phyloP scores from a whole-genome alignment of 306 rosid species.

The Medicago arabica region DNA sequence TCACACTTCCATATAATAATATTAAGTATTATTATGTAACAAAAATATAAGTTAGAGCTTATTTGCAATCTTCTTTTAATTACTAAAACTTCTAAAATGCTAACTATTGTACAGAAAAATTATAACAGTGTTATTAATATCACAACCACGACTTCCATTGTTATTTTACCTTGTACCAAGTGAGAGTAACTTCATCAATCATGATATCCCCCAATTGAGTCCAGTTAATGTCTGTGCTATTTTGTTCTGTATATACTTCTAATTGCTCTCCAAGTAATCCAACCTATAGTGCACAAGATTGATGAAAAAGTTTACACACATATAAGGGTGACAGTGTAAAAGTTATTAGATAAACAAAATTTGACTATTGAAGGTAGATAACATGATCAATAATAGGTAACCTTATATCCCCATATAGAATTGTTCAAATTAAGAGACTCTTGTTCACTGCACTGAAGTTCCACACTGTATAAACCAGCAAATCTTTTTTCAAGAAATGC shows the following conservation, averaged over 20 bases:
- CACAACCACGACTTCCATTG: too few species aligned
- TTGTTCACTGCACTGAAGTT: conserved; percentile 53
- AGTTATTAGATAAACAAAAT: background rate
- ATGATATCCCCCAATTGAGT: conserved; percentile 32
- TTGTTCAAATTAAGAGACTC: conserved; percentile 56
- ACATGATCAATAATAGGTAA: conserved; percentile 31
- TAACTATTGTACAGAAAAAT: background rate
- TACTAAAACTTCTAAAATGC: background rate
- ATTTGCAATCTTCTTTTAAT: too few species aligned
- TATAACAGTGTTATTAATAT: background rate
- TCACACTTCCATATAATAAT: background rate
- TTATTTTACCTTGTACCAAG: conserved; percentile 77
- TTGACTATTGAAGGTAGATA: background rate
- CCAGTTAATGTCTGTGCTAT: conserved; percentile 51
- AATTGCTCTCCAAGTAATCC: conserved; percentile 66
- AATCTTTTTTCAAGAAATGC: conserved; percentile 72
- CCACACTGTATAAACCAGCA: conserved; percentile 59
- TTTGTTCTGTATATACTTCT: conserved; percentile 53
- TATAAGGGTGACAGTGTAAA: background rate
- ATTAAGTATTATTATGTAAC: background rate
- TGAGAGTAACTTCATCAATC: conserved; percentile 46
- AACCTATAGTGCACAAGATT: conserved; percentile 45
- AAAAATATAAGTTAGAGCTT: too few species aligned
- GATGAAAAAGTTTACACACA: background rate
- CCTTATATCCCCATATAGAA: conserved; percentile 74